phyloP scores from a whole-genome alignment of 805 yeast species.

The Hanseniaspora osmophila region DNA sequence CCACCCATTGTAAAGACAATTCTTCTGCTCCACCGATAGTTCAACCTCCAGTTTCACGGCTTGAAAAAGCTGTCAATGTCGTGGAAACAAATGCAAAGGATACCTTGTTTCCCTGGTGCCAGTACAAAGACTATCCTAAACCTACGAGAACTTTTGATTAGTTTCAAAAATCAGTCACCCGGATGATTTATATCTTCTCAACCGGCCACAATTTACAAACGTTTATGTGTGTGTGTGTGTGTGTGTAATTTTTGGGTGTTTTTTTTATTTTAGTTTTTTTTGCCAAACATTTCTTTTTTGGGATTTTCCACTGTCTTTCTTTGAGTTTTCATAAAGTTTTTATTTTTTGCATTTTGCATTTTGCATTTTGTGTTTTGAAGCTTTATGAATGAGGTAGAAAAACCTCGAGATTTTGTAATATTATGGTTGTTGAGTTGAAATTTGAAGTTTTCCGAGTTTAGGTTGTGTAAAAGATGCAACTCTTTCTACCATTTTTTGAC shows the following conservation, averaged over 20 bases:
- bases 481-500: too few species aligned
- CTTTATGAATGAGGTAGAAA: not conserved
- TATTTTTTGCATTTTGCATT: not conserved
- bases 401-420: too few species aligned
- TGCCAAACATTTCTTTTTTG: not conserved
- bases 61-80: not conserved
- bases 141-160: not conserved
- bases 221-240: not conserved
- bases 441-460: not conserved
- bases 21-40: too few species aligned
- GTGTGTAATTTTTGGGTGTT: too few species aligned
- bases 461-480: not conserved
- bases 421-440: too few species aligned
- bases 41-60: not conserved
- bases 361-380: too few species aligned
- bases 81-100: not conserved
- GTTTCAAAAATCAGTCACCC: not conserved
- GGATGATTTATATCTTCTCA: not conserved
- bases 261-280: not conserved
- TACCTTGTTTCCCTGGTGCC: slow-evolving; percentile 2
- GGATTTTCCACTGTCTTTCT: too few species aligned
- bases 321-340: not conserved
- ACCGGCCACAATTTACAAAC: not conserved
- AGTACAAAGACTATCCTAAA: slow-evolving; percentile 1
- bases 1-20: too few species aligned